phyloP scores from a whole-genome alignment of 352 stramenopile genomes.

The Stephanocyclus meneghinianus region DNA sequence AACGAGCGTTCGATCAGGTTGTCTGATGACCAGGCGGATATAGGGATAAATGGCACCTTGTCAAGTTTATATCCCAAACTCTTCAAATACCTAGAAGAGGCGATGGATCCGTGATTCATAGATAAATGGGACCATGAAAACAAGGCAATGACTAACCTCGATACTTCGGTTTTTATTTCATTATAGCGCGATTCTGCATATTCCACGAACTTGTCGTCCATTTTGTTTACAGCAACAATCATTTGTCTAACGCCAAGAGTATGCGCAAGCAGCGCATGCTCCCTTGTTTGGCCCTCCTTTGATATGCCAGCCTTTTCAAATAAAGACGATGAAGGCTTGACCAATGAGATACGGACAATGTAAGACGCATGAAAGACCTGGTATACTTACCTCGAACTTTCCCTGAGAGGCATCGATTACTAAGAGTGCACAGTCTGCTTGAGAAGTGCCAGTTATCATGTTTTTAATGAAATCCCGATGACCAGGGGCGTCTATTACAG shows the following conservation, averaged over 20 bases:
- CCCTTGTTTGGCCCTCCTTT: constrained; percentile 93
- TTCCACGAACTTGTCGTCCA: constrained; percentile 89
- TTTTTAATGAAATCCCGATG: constrained; percentile 99
- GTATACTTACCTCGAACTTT: constrained; percentile 87
- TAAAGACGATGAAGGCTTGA: too few relatives aligned
- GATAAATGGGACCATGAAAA: too few relatives aligned
- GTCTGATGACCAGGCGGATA: constrained; percentile 94
- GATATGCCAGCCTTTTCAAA: constrained; percentile 84
- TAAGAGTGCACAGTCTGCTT: constrained; percentile 95
- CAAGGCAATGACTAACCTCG: too few relatives aligned
- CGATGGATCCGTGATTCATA: too few relatives aligned
- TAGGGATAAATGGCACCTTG: constrained; percentile 94
- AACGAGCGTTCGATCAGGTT: constrained; percentile 94
- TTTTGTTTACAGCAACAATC: constrained; percentile 98
- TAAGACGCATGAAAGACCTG: too few relatives aligned
- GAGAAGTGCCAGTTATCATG: constrained; percentile 98
- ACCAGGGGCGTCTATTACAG: constrained; percentile 96
- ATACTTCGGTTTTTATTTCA: constrained; percentile 86
- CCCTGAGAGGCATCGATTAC: constrained; percentile 90
- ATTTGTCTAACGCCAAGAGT: constrained; percentile 97
- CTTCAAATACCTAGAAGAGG: constrained; percentile 88
- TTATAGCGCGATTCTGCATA: constrained; percentile 92
- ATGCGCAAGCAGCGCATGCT: constrained; percentile 95
- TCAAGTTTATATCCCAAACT: constrained; percentile 96
- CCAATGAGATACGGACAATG: too few relatives aligned